Evolutionary conservation across 495 filamentous ascomycete species (phyloP).

Genomic region (Monascus purpureus): DNA sequence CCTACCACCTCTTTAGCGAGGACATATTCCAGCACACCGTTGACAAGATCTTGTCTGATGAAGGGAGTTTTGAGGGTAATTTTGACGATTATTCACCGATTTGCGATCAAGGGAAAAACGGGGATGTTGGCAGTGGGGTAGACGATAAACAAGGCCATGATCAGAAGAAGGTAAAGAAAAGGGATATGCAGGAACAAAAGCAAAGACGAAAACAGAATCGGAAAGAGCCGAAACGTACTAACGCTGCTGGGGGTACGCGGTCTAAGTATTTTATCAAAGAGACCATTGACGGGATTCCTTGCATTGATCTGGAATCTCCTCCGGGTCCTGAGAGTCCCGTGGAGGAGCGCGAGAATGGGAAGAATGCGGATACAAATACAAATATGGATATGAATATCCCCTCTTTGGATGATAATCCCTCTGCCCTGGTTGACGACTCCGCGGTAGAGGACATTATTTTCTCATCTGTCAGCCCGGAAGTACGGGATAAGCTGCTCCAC

Average conservation of each 20-base stretch:
- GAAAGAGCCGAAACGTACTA: not conserved
- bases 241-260: not conserved
- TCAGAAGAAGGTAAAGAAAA: not conserved
- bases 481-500: slow-evolving; percentile 5
- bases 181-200: not conserved
- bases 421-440: not conserved
- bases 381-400: not conserved
- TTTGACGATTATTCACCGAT: slow-evolving; percentile 5
- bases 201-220: not conserved
- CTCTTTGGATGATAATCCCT: not conserved
- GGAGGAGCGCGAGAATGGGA: too few relatives aligned
- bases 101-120: too few relatives aligned
- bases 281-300: too few relatives aligned
- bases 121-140: slow-evolving; percentile 1
- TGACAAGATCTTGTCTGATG: slow-evolving; percentile 15
- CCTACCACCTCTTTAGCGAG: slow-evolving; percentile 10
- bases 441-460: slow-evolving; percentile 10
- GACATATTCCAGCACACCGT: slow-evolving; percentile 4
- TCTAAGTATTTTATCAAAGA: slow-evolving; percentile 2
- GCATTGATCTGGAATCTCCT: too few relatives aligned
- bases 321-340: too few relatives aligned
- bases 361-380: too few relatives aligned
- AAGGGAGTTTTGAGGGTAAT: slow-evolving; percentile 9
- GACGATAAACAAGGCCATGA: not conserved
- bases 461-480: slow-evolving; percentile 3